Conservation (phyloP, 371 early-diverging fungal species). For the Catenaria anguillulae region DNA sequence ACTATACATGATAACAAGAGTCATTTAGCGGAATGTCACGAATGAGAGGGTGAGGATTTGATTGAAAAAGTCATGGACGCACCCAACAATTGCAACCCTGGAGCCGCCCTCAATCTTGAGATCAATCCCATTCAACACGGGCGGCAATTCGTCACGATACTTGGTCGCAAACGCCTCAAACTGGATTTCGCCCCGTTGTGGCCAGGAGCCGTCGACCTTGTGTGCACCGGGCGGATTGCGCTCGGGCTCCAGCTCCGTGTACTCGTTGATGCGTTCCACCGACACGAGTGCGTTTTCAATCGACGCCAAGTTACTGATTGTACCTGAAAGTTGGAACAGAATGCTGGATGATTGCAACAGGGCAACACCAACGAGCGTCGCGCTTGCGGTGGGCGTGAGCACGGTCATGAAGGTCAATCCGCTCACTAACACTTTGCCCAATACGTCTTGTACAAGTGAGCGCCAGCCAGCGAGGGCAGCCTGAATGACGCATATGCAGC, state of each 20-base stretch:
- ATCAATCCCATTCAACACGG: slow-evolving; percentile 48
- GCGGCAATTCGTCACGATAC: slow-evolving; percentile 33
- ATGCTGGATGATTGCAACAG: slow-evolving; percentile 13
- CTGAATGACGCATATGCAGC: too few species aligned
- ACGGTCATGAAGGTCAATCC: too few species aligned
- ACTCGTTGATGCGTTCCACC: slow-evolving; percentile 27
- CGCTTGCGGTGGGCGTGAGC: too few species aligned
- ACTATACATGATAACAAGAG: too few species aligned
- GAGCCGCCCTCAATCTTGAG: slow-evolving; percentile 47
- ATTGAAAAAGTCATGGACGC: too few species aligned
- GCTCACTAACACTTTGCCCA: too few species aligned
- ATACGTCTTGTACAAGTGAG: too few species aligned
- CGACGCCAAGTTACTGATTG: slow-evolving; percentile 28
- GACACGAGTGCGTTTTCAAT: slow-evolving; percentile 21
- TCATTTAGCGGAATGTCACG: too few species aligned
- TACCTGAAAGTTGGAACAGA: slow-evolving; percentile 62
- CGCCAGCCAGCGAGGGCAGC: too few species aligned
- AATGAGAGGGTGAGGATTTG: too few species aligned
- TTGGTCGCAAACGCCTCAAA: slow-evolving; percentile 28
- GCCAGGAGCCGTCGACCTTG: slow-evolving; percentile 31
- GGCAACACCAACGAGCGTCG: neutral
- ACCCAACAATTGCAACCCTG: slow-evolving; percentile 83
- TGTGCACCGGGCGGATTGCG: slow-evolving; percentile 35
- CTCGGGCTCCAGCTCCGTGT: slow-evolving; percentile 21
- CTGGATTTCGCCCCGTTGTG: slow-evolving; percentile 29